A percentile compares a stretch with the other conserved stretches of the same genome.
phyloP scores from a whole-genome alignment of 345 rosid species.

The Durio zibethinus region DNA sequence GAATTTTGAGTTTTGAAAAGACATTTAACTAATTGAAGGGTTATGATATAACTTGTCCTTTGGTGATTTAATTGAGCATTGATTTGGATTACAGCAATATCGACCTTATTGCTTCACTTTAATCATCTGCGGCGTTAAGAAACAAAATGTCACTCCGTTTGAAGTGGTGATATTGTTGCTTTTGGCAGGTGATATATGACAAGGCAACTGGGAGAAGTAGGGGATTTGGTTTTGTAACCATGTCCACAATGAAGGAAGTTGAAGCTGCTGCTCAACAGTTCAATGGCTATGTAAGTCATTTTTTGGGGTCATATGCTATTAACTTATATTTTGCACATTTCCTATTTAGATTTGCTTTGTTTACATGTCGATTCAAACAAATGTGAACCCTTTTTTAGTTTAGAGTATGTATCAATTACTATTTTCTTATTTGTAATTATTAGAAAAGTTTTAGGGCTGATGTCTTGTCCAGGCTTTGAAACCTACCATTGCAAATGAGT shows the following conservation, averaged over 20 bases:
- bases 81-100: neutral
- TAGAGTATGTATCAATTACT: neutral
- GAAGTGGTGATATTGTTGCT: conserved; percentile 15
- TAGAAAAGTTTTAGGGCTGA: neutral
- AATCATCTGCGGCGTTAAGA: neutral
- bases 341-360: neutral
- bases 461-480: neutral
- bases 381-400: neutral
- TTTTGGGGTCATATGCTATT: neutral
- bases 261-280: conserved; percentile 76
- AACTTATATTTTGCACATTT: neutral
- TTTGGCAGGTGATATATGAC: conserved; percentile 84
- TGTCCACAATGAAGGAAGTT: conserved; percentile 73
- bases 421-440: neutral
- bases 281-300: conserved; percentile 79
- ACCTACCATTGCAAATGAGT: neutral
- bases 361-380: neutral
- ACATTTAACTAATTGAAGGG: neutral
- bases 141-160: neutral
- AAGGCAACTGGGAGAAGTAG: conserved; percentile 92
- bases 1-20: neutral
- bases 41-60: neutral
- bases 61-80: neutral
- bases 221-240: conserved; percentile 96
- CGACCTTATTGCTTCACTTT: neutral